Evolutionary conservation across 1,284 basidiomycete genomes (phyloP).

Genomic region (Prillingera fragicola): DNA sequence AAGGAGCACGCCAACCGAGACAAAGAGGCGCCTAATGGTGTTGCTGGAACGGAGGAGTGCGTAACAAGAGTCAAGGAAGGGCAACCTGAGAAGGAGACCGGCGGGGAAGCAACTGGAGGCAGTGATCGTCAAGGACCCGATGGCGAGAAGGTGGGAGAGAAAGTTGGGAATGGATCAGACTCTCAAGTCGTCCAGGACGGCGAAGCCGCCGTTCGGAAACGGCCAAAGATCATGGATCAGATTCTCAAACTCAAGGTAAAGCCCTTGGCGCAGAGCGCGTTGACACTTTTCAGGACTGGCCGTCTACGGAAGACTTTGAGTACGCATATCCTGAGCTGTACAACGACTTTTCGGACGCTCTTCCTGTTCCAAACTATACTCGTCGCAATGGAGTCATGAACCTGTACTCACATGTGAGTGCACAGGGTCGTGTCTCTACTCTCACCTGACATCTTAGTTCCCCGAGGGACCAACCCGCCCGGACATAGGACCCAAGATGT

Average conservation of each 20-base stretch:
- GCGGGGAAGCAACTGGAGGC: too few species aligned
- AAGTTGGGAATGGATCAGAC: too few species aligned
- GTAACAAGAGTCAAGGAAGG: too few species aligned
- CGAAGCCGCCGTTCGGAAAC: too few species aligned
- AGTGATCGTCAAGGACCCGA: too few species aligned
- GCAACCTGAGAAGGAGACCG: too few species aligned
- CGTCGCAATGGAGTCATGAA: conserved; percentile 82
- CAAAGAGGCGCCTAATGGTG: too few species aligned
- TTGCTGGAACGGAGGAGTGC: too few species aligned
- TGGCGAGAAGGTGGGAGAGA: too few species aligned
- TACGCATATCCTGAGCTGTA: conserved; percentile 78
- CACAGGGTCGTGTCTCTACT: neutral
- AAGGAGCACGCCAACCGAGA: too few species aligned
- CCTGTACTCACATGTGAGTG: conserved; percentile 55
- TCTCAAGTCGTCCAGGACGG: too few species aligned
- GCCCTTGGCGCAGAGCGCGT: neutral
- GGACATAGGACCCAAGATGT: conserved; percentile 71
- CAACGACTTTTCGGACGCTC: conserved; percentile 71
- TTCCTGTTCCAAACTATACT: conserved; percentile 83
- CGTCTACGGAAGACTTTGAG: conserved; percentile 76
- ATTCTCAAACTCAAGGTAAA: conserved; percentile 8
- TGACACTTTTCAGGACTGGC: conserved; percentile 70
- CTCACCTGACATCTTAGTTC: conserved; percentile 66
- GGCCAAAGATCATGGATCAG: neutral
- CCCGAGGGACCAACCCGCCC: conserved; percentile 75